phyloP scores from a whole-genome alignment of 2,329 filamentous ascomycete genomes.

The Scytalidium lignicola region DNA sequence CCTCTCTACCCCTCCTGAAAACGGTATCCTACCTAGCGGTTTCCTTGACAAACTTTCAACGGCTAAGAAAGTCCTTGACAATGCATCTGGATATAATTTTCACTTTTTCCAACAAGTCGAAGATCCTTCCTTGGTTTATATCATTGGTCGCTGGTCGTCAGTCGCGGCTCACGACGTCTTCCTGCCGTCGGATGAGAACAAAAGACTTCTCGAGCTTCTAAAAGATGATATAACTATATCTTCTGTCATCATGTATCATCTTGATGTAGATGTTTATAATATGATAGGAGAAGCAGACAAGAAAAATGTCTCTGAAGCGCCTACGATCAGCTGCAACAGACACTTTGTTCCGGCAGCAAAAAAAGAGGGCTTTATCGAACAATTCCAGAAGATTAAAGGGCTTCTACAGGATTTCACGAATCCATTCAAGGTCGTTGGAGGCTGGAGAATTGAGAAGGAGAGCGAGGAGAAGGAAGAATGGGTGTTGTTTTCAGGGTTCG shows the following conservation, averaged over 20 bases:
- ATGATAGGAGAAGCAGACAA: not conserved
- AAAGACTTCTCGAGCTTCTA: constrained; percentile 31
- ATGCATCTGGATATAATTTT: constrained; percentile 31
- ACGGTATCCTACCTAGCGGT: constrained; percentile 14
- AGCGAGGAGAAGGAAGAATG: constrained; percentile 12
- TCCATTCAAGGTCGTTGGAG: constrained; percentile 9
- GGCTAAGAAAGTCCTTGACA: constrained; percentile 33
- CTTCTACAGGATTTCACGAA: constrained; percentile 7
- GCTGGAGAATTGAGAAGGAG: constrained; percentile 16
- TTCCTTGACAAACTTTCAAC: constrained; percentile 28
- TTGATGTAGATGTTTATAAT: constrained; percentile 28
- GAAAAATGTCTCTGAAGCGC: constrained; percentile 7
- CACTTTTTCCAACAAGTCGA: constrained; percentile 38
- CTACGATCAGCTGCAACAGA: constrained; percentile 10
- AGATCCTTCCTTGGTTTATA: constrained; percentile 35
- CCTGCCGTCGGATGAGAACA: constrained; percentile 37
- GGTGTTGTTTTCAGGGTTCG: constrained; percentile 12
- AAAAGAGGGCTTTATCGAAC: constrained; percentile 6
- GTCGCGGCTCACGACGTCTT: constrained; percentile 36
- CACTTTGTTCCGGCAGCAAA: constrained; percentile 8
- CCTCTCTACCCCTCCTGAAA: constrained; percentile 22
- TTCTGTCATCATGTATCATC: constrained; percentile 37
- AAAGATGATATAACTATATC: constrained; percentile 19
- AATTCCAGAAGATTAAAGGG: constrained; percentile 5
- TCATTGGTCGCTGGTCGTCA: constrained; percentile 41